These are phyloP conservation scores for Leccinum fuscescens DNA, from an alignment of 1,284 basidiomycete species.

Conservation along the genomic window DNA sequence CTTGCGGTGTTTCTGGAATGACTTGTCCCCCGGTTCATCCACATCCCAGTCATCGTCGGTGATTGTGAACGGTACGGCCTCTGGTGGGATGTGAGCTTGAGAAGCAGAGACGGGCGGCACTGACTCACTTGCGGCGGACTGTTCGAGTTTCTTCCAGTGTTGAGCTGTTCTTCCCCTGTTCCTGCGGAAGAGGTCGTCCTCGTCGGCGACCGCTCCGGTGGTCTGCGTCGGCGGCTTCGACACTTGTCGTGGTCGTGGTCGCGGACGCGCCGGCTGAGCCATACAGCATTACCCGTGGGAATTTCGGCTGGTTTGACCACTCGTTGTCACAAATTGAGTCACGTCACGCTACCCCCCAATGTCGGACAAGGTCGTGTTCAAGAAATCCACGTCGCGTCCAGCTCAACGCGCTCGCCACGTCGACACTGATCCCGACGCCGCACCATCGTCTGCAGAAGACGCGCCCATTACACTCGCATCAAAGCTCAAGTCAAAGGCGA, in stretches of 20 bases:
- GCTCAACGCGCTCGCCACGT: conserved; percentile 48
- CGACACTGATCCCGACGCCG: conserved; percentile 35
- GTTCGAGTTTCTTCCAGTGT: conserved; percentile 57
- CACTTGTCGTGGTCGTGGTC: conserved; percentile 53
- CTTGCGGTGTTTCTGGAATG: conserved; percentile 35
- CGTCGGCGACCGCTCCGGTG: conserved; percentile 40
- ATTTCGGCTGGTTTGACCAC: conserved; percentile 29
- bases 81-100: conserved; percentile 22
- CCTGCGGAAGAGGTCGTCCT: conserved; percentile 64
- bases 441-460: conserved; percentile 29
- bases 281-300: conserved; percentile 44
- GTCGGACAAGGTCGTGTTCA: conserved; percentile 44
- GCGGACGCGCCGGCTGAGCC: conserved; percentile 36
- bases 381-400: conserved; percentile 57
- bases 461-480: conserved; percentile 58
- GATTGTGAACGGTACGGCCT: conserved; percentile 20
- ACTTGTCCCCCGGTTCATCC: conserved; percentile 24
- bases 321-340: conserved; percentile 33
- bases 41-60: conserved; percentile 22
- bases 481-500: conserved; percentile 68
- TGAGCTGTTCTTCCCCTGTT: conserved; percentile 53
- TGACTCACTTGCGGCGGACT: conserved; percentile 48
- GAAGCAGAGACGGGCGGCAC: conserved; percentile 10
- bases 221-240: conserved; percentile 22
- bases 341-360: conserved; percentile 30